These are phyloP conservation scores for Kodamaea laetipori DNA, from an alignment of 805 yeast species.

Conservation along the genomic window DNA sequence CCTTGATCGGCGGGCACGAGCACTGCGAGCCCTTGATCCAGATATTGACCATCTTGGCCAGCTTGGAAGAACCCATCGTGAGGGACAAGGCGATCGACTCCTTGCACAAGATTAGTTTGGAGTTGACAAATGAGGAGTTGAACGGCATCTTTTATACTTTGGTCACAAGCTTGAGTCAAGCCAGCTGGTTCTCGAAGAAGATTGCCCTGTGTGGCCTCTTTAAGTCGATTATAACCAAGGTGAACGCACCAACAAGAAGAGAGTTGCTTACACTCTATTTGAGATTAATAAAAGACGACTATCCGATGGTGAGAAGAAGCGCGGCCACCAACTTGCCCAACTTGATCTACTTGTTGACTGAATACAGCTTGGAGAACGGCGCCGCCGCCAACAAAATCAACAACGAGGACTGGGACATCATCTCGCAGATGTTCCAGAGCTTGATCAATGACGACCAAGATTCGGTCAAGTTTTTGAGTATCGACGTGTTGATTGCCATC, in stretches of 20 bases:
- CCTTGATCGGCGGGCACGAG: slow-evolving; percentile 79
- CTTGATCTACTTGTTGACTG: slow-evolving; percentile 57
- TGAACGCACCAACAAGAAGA: slow-evolving; percentile 54
- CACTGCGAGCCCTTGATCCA: slow-evolving; percentile 55
- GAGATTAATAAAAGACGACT: slow-evolving; percentile 81
- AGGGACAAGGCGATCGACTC: slow-evolving; percentile 93
- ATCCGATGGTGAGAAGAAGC: slow-evolving; percentile 97
- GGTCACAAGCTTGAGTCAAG: slow-evolving; percentile 74
- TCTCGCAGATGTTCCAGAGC: slow-evolving; percentile 79
- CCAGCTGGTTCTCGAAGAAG: slow-evolving; percentile 92
- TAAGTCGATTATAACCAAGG: slow-evolving; percentile 64
- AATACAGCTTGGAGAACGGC: slow-evolving; percentile 32
- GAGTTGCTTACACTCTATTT: slow-evolving; percentile 67
- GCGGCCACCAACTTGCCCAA: slow-evolving; percentile 85
- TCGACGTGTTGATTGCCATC: slow-evolving; percentile 84
- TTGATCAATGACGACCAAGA: slow-evolving; percentile 88
- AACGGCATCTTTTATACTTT: slow-evolving; percentile 70
- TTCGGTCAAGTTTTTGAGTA: slow-evolving; percentile 86
- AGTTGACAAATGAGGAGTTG: slow-evolving; percentile 64
- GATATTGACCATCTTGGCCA: slow-evolving; percentile 79
- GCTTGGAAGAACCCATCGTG: slow-evolving; percentile 94
- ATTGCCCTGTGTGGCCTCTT: slow-evolving; percentile 91
- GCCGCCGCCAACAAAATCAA: slow-evolving; percentile 39
- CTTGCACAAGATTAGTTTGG: slow-evolving; percentile 66
- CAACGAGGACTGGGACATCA: slow-evolving; percentile 71